Evolutionary conservation across 2,329 filamentous ascomycete species (phyloP).

Genomic region (Pseudogymnoascus sp.): DNA sequence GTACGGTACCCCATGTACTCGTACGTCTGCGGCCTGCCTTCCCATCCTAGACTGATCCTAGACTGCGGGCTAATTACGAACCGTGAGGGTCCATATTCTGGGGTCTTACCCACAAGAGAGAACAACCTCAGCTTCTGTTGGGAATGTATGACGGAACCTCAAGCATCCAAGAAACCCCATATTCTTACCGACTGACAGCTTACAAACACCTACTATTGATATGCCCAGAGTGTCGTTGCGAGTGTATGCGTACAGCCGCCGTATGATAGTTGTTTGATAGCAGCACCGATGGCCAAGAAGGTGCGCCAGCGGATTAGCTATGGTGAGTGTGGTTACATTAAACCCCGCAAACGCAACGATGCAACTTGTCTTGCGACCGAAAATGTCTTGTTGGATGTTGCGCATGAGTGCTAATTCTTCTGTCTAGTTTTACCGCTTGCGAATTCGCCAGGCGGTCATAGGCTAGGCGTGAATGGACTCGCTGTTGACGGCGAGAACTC

Average conservation of each 20-base stretch:
- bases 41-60: neutral
- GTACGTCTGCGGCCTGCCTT: constrained; percentile 3
- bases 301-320: constrained; percentile 63
- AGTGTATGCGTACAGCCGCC: constrained; percentile 6
- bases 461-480: constrained; percentile 89
- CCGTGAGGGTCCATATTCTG: constrained; percentile 1
- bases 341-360: constrained; percentile 7
- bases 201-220: neutral
- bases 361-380: neutral
- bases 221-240: neutral
- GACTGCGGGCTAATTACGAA: constrained; percentile 6
- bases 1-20: neutral
- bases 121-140: constrained; percentile 7
- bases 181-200: constrained; percentile 5
- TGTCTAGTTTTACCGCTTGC: constrained; percentile 59
- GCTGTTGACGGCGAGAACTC: constrained; percentile 75
- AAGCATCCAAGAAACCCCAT: neutral
- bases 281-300: constrained; percentile 51
- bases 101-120: constrained; percentile 5
- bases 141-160: constrained; percentile 1
- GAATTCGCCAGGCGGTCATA: constrained; percentile 72
- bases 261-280: constrained; percentile 10
- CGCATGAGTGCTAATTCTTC: constrained; percentile 12
- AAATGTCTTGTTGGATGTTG: neutral
- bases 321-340: constrained; percentile 37